These are phyloP conservation scores for Lactifluus pinguis DNA, from an alignment of 768 basidiomycete species.

Conservation along the genomic window DNA sequence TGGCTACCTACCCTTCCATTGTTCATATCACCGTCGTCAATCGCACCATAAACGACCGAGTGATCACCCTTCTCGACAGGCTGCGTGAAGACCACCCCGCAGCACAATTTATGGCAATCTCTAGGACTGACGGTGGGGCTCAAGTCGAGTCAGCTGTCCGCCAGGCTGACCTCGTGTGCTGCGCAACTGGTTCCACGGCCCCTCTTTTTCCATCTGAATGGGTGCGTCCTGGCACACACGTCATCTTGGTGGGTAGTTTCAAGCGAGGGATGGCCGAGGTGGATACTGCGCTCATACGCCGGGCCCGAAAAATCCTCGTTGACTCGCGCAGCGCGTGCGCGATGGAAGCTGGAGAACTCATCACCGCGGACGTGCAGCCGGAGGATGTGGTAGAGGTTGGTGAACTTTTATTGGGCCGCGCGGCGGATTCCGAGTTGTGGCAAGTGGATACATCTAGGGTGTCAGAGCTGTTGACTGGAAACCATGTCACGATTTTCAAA, in stretches of 20 bases:
- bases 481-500: conserved; percentile 70
- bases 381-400: conserved; percentile 59
- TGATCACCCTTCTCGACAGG: conserved; percentile 29
- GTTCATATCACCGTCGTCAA: conserved; percentile 51
- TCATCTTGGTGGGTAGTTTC: conserved; percentile 78
- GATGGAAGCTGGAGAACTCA: conserved; percentile 79
- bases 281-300: conserved; percentile 43
- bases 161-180: conserved; percentile 55
- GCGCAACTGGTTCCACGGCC: conserved; percentile 59
- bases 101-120: conserved; percentile 9
- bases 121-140: conserved; percentile 4
- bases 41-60: conserved; percentile 44
- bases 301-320: conserved; percentile 53
- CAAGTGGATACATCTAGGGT: conserved; percentile 8
- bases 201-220: conserved; percentile 65
- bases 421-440: conserved; percentile 6
- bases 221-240: conserved; percentile 53
- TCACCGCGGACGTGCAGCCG: conserved; percentile 36
- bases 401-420: conserved; percentile 35
- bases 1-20: conserved; percentile 49
- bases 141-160: conserved; percentile 29
- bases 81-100: conserved; percentile 26
- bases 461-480: conserved; percentile 14
- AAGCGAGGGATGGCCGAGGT: conserved; percentile 77
- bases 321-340: conserved; percentile 65